These are phyloP conservation scores for Salix suchowensis DNA, from an alignment of 345 rosid species.

Conservation along the genomic window DNA sequence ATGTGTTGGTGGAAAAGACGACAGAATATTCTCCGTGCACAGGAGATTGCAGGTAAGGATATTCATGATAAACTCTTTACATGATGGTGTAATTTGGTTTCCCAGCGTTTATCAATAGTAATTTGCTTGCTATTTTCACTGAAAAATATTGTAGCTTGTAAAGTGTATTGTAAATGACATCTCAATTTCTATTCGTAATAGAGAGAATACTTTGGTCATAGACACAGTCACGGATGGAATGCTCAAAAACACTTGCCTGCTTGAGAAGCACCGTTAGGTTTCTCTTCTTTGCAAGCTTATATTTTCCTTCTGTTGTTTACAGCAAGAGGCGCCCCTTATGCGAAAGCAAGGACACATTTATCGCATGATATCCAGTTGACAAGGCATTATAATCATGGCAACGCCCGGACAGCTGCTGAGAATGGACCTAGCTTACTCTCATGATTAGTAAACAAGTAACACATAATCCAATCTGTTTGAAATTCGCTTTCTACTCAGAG, in stretches of 20 bases:
- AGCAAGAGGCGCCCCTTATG: conserved; percentile 98
- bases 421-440: conserved; percentile 69
- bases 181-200: background rate
- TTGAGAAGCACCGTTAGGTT: background rate
- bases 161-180: background rate
- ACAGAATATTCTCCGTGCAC: conserved; percentile 83
- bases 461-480: background rate
- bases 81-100: background rate
- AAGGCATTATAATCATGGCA: conserved; percentile 57
- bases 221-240: background rate
- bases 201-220: background rate
- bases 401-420: conserved; percentile 77
- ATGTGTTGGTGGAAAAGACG: conserved; percentile 84
- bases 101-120: background rate
- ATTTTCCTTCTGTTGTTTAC: conserved; percentile 18
- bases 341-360: conserved; percentile 78
- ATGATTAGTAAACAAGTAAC: conserved; percentile 25
- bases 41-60: conserved; percentile 71
- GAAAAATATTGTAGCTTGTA: background rate
- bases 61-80: background rate
- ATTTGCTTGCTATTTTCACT: background rate
- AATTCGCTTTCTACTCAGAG: background rate
- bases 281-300: conserved; percentile 8
- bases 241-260: background rate
- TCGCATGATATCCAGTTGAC: conserved; percentile 83